Evolutionary conservation across 78 protist species (phyloP), one percentile per base, ranked within the genome.

Genomic region (Dictyostelium firmibasis): DNA sequence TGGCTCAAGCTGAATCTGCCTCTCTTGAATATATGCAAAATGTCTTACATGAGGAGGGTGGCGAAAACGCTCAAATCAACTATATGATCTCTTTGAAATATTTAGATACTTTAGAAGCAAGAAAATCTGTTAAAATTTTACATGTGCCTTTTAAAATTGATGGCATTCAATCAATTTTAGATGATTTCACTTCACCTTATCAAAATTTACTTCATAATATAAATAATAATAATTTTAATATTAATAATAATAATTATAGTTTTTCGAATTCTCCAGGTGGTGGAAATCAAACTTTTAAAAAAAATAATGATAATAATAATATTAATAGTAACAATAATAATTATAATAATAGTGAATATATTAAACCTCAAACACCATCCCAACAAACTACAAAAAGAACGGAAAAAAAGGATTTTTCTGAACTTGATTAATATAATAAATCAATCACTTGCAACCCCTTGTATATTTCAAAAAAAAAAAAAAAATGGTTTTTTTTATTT

Each of bases 1-100:
- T 76, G 27, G 83, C 83, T 38, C 83, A 76, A 76, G 44, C 83
- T n/a, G 83, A 76, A 41, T 76, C 83, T 0, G 57, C 83, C 7
- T 23, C 83, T 13, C 43, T 76, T 2, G 83, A 76, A 41, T 23
- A 38, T 13, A 76, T 76, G 83, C n/a, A 14, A 76, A 76, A 76
- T 33, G 57, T n/a, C 43, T n/a, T 76, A 20, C 27, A 23, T 33
- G 83, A 76, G 23, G 83, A 76, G 23, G 57, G 60, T 41, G 38
- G 43, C 13, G 83, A 76, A 76, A 76, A 76, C 23, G 16, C 62
- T 76, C 83, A 76, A 31, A 76, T 44, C 7, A 76, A 76, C 64
- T 76, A 76, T 76, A 38, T 76, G 83, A 76, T 76, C 7, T 76
- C 83, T 20, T 76, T 76, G 23, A 76, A 38, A 20, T 76, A 76